Base-by-base conservation (phyloP, 169 alveolate species). In the Eimeria sp. region DNA sequence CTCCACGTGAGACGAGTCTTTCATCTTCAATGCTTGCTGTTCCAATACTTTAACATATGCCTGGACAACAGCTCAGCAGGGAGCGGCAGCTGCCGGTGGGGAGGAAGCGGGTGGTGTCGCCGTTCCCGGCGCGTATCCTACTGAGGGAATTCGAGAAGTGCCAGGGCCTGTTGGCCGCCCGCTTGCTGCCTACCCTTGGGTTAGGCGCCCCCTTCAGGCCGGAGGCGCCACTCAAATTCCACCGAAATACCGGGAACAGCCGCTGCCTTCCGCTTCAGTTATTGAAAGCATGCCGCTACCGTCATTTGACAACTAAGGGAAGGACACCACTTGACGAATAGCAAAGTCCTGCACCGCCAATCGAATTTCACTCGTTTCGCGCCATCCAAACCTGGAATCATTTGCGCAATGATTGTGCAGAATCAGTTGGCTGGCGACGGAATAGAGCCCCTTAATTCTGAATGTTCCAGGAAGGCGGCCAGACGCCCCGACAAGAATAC, bases 221-320 rank as follows among this genome's bases (percentile, higher is more conserved):
- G 47, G 78, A 4, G 93, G 80, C 34, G 45, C 63, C 51, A 40
- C 54, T 40, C 43, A 9, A 20, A 5, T 51, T 40, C 9, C 45
- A 10, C 93, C 93, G 61, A 30, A 63, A 40, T 82, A 86, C 80
- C 93, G 80, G 30, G 65, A 20, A 43, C 61, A 43, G 82, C 82
- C 82, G 30, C 80, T 86, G 40, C 80, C 93, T 40, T 86, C 93
- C 30, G 82, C 93, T 63, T 86, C 93, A 34, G 93, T 86, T 34
- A 40, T 73, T 47, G 93, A 86, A 63, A 86, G 93, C 93, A 57
- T 86, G 93, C 93, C 93, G 10, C 82, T 86, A 11, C 93, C 93
- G 43, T 86, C 93, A 27, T 86, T 63, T 27, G 93, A 86, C 93
- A 86, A 86, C 65, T 86, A 82, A 86, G 43, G 27, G 27, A 43